These are phyloP conservation scores for Aspergillus saccharolyticus DNA, from an alignment of 495 filamentous ascomycete genomes.

Conservation along the genomic window DNA sequence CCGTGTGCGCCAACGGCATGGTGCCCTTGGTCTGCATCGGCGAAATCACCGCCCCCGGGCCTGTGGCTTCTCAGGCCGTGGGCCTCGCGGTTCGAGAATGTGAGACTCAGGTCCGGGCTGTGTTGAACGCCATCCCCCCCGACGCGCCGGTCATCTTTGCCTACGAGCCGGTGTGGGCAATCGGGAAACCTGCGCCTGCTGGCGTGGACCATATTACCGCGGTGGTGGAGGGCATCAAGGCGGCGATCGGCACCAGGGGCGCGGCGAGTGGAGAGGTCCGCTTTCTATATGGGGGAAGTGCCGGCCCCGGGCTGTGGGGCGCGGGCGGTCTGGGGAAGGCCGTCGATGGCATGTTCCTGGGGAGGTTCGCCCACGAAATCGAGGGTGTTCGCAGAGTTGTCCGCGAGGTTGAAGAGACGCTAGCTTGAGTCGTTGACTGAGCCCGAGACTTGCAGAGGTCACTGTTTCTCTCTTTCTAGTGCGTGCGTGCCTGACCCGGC, in stretches of 20 bases:
- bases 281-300: conserved; percentile 76
- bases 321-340: conserved; percentile 52
- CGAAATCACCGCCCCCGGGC: conserved; percentile 50
- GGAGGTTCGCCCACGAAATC: conserved; percentile 73
- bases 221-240: conserved; percentile 60
- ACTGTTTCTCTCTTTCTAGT: too few species aligned
- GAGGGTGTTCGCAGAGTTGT: conserved; percentile 63
- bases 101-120: conserved; percentile 54
- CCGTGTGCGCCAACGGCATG: conserved; percentile 61
- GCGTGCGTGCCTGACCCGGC: neutral
- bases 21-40: conserved; percentile 77
- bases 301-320: conserved; percentile 69
- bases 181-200: conserved; percentile 70
- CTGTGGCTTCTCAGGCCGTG: conserved; percentile 46
- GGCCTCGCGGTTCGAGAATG: conserved; percentile 61
- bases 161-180: conserved; percentile 90
- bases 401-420: conserved; percentile 55
- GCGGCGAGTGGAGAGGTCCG: conserved; percentile 49
- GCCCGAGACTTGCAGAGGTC: too few species aligned
- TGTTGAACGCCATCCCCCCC: conserved; percentile 51
- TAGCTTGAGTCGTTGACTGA: conserved; percentile 11
- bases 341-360: conserved; percentile 79
- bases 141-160: conserved; percentile 70
- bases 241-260: conserved; percentile 26
- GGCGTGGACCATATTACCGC: conserved; percentile 62